phyloP scores from a whole-genome alignment of 805 yeast genomes.

The Saccharomycopsis malanga region DNA sequence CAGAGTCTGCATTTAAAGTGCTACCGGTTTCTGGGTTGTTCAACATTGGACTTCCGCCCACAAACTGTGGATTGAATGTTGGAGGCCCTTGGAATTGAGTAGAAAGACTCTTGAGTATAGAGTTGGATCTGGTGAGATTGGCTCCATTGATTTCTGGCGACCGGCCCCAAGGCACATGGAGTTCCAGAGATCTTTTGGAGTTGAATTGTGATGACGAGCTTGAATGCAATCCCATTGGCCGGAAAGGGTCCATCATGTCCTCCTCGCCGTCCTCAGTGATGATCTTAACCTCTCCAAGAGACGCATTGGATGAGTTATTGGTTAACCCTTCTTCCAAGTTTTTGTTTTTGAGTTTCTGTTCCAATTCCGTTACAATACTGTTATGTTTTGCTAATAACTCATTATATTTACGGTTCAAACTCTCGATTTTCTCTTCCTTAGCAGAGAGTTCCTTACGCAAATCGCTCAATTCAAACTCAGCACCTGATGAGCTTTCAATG shows the following conservation, averaged over 20 bases:
- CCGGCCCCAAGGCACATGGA: conserved; percentile 12
- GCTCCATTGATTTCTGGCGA: neutral
- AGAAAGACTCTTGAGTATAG: neutral
- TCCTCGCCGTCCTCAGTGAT: neutral
- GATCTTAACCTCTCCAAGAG: neutral
- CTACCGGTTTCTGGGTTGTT: neutral
- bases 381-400: conserved; percentile 18
- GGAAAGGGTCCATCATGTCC: neutral
- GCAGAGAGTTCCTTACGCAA: conserved; percentile 7
- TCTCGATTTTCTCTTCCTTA: conserved; percentile 13
- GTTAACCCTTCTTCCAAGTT: no score
- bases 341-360: conserved; percentile 3
- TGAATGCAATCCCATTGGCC: neutral
- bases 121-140: conserved; percentile 2
- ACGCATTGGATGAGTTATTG: neutral
- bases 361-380: neutral
- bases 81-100: neutral
- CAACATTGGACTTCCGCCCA: neutral
- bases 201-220: neutral
- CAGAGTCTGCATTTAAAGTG: neutral
- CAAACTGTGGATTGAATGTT: neutral
- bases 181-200: conserved; percentile 1
- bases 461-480: conserved; percentile 1
- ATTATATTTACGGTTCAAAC: conserved; percentile 19
- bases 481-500: conserved; percentile 1